These are phyloP conservation scores for Arthrobotrys musiformis DNA, from an alignment of 2,329 filamentous ascomycete species.

Conservation along the genomic window DNA sequence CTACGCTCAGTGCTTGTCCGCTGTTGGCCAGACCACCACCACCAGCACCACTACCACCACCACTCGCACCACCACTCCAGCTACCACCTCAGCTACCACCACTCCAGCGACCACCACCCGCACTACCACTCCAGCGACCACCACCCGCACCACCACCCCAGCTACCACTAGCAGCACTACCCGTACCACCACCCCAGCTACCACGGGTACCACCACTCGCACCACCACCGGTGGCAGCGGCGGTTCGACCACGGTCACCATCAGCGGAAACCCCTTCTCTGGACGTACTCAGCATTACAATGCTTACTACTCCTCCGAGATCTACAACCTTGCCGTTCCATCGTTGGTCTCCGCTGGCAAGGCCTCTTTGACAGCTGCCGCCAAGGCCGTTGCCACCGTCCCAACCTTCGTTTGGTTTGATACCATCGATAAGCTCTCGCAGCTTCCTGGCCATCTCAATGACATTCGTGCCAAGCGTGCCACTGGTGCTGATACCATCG, in stretches of 20 bases:
- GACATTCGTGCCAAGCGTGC: slow-evolving; percentile 62
- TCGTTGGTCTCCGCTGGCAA: slow-evolving; percentile 68
- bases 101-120: slow-evolving; percentile 21
- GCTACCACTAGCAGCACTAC: slow-evolving; percentile 12
- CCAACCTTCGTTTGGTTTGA: slow-evolving; percentile 69
- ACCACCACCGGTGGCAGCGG: slow-evolving; percentile 20
- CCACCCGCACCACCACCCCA: slow-evolving; percentile 7
- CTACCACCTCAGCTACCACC: slow-evolving; percentile 17
- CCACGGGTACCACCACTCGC: slow-evolving; percentile 27
- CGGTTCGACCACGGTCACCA: slow-evolving; percentile 50
- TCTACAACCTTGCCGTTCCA: slow-evolving; percentile 71
- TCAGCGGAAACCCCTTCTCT: slow-evolving; percentile 66
- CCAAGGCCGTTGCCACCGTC: slow-evolving; percentile 67
- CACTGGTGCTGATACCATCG: slow-evolving; percentile 57
- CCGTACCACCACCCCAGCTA: slow-evolving; percentile 8
- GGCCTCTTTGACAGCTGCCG: slow-evolving; percentile 59
- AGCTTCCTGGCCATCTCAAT: slow-evolving; percentile 66
- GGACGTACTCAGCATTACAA: slow-evolving; percentile 69
- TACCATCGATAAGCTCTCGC: slow-evolving; percentile 66
- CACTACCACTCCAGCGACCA: slow-evolving; percentile 22
- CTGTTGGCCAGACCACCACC: not conserved
- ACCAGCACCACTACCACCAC: not conserved
- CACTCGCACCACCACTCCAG: slow-evolving; percentile 4
- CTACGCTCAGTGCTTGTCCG: slow-evolving; percentile 59
- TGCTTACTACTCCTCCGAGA: slow-evolving; percentile 69